Percentiles rank a stretch among this genome's conserved stretches.
phyloP scores from a whole-genome alignment of 129 eudicot species.

The Tagetes erecta region DNA sequence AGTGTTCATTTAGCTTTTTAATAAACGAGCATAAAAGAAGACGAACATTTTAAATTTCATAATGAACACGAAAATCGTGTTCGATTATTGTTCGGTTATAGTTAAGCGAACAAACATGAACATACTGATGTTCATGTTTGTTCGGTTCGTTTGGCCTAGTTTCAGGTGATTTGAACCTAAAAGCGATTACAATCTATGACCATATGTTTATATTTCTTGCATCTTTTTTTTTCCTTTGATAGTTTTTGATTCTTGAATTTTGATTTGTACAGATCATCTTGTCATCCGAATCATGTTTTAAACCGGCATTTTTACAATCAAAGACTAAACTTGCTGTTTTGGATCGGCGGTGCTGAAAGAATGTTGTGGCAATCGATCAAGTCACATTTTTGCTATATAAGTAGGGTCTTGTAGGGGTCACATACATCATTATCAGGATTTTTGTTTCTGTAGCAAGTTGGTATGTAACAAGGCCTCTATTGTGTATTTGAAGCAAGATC shows the following conservation, averaged over 20 bases:
- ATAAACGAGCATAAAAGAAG: too few relatives aligned
- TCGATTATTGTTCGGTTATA: too few relatives aligned
- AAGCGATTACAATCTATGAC: background rate
- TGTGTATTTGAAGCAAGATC: constrained; percentile 6
- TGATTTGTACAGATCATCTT: constrained; percentile 25
- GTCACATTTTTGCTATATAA: constrained; percentile 25
- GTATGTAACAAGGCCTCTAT: background rate
- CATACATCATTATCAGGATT: constrained; percentile 19
- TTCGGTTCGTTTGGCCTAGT: too few relatives aligned
- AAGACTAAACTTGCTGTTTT: background rate
- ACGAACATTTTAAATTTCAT: too few relatives aligned
- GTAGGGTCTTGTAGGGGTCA: background rate
- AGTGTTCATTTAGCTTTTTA: too few relatives aligned
- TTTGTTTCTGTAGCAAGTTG: constrained; percentile 5
- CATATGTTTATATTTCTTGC: background rate
- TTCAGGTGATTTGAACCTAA: background rate
- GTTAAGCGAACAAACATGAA: too few relatives aligned
- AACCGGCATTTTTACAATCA: background rate
- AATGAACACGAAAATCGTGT: too few relatives aligned
- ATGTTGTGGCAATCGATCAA: background rate
- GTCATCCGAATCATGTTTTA: constrained; percentile 13
- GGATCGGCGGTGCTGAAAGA: background rate
- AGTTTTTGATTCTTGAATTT: constrained; percentile 12
- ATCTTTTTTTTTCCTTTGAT: background rate
- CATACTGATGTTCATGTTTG: too few relatives aligned